phyloP scores from a whole-genome alignment of 495 filamentous ascomycete species.

The Talaromyces ruber region DNA sequence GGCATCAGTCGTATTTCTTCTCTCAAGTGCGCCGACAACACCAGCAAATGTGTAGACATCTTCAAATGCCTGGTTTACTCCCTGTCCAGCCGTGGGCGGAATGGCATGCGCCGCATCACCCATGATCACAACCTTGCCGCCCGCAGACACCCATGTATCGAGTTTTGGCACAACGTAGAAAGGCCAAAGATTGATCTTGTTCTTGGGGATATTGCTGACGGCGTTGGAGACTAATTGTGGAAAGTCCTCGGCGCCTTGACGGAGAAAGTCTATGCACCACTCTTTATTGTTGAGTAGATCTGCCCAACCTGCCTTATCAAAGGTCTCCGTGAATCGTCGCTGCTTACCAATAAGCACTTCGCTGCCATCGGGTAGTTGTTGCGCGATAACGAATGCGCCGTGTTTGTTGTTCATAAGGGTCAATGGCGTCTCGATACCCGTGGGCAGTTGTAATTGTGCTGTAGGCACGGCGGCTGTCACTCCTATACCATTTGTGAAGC shows the following conservation, averaged over 20 bases:
- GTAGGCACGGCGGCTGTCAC: slow-evolving; percentile 21
- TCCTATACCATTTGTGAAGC: slow-evolving; percentile 19
- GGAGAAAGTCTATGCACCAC: slow-evolving; percentile 25
- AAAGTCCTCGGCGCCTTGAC: slow-evolving; percentile 18
- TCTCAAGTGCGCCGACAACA: slow-evolving; percentile 1
- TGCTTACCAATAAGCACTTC: slow-evolving; percentile 36
- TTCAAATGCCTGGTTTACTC: slow-evolving; percentile 31
- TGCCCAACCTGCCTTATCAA: slow-evolving; percentile 25
- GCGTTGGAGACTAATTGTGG: slow-evolving; percentile 26
- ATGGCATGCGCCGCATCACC: slow-evolving; percentile 44
- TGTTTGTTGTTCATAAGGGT: slow-evolving; percentile 26
- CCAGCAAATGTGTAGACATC: slow-evolving; percentile 17
- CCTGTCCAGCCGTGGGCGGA: slow-evolving; percentile 36
- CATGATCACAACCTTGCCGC: slow-evolving; percentile 31
- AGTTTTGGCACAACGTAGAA: slow-evolving; percentile 33
- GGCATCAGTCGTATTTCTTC: neutral
- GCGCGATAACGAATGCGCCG: slow-evolving; percentile 38
- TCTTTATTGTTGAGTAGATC: slow-evolving; percentile 20
- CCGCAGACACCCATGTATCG: slow-evolving; percentile 24
- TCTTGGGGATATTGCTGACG: slow-evolving; percentile 17
- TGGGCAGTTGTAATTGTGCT: slow-evolving; percentile 11
- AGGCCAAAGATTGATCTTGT: slow-evolving; percentile 28
- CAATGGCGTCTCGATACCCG: slow-evolving; percentile 26
- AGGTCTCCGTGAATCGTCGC: slow-evolving; percentile 18
- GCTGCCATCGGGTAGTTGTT: slow-evolving; percentile 32